Base-by-base conservation (phyloP, 1,284 basidiomycete species). In the Austroboletus novae-zelandiae region DNA sequence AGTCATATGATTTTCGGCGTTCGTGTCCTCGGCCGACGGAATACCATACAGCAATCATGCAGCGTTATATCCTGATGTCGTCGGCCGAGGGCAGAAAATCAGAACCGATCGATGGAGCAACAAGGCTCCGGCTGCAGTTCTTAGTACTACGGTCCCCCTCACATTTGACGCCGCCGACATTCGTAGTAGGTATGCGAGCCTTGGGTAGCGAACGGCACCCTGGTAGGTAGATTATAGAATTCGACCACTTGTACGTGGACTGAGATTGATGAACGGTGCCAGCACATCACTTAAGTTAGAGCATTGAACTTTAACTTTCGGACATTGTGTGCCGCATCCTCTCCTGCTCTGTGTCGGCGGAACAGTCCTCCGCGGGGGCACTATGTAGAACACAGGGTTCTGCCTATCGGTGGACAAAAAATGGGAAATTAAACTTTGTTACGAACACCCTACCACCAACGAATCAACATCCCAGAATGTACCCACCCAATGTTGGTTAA, bases 41-140 rank as follows among this genome's bases (percentile, higher is more conserved):
- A 27, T 14, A 3, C 4, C 35, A 23, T 23, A 3, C 5, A n/a
- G 6, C 11, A 15, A 13, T 11, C 6, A n/a, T 35, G n/a, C 34
- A 17, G 14, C 9, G 9, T 23, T 18, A 39, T 6, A 29, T 13
- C 13, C 20, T 23, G 5, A 23, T 23, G 5, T 10, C 18, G 4
- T 60, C 60, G 61, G 62, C 62, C 59, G 55, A 60, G 58, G 51
- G 51, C 51, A 23, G 17, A 31, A 55, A 55, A 37, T 34, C 51
- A 34, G 14, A 34, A 34, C 14, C 32, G 32, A 8, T 34, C 11
- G 8, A 27, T 27, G 25, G 25, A 7, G 6, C 7, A 27, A 7
- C 25, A 9, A 27, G 25, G 6, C 25, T 27, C 20, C 7, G 25
- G 20, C 17, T 20, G 17, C 35, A 9, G 7, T 20, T 2, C 32